phyloP scores from a whole-genome alignment of 306 rosid species.

The Gynostemma pentaphyllum region DNA sequence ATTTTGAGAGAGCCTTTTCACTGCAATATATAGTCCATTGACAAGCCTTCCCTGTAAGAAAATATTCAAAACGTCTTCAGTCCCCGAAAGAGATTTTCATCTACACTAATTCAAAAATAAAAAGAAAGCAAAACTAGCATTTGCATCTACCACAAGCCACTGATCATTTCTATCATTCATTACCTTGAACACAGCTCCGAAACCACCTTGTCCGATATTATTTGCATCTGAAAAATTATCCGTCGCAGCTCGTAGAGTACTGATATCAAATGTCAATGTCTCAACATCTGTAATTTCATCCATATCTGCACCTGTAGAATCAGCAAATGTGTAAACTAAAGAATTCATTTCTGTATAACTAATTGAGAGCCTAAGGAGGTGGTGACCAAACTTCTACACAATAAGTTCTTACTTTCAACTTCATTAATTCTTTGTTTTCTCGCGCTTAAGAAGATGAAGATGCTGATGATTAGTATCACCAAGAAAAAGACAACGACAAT shows the following conservation, averaged over 20 bases:
- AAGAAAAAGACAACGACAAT: neutral
- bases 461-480: neutral
- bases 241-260: slow-evolving; percentile 20
- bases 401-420: slow-evolving; percentile 2
- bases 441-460: neutral
- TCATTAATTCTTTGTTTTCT: neutral
- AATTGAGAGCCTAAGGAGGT: too few relatives aligned
- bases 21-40: slow-evolving; percentile 10
- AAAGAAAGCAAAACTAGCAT: neutral
- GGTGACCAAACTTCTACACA: too few relatives aligned
- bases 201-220: slow-evolving; percentile 38
- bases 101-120: neutral
- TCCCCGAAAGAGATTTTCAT: neutral
- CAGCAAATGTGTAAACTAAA: neutral
- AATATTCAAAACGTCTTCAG: neutral
- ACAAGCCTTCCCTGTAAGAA: slow-evolving; percentile 7
- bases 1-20: slow-evolving; percentile 7
- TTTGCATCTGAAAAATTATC: slow-evolving; percentile 25
- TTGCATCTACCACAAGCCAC: neutral
- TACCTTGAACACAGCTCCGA: slow-evolving; percentile 40
- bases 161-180: neutral
- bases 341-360: neutral
- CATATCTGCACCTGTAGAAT: neutral
- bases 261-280: slow-evolving; percentile 9
- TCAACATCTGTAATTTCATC: neutral